Conservation (phyloP, 108 stramenopile genomes). For the Nitzschia sp. region DNA sequence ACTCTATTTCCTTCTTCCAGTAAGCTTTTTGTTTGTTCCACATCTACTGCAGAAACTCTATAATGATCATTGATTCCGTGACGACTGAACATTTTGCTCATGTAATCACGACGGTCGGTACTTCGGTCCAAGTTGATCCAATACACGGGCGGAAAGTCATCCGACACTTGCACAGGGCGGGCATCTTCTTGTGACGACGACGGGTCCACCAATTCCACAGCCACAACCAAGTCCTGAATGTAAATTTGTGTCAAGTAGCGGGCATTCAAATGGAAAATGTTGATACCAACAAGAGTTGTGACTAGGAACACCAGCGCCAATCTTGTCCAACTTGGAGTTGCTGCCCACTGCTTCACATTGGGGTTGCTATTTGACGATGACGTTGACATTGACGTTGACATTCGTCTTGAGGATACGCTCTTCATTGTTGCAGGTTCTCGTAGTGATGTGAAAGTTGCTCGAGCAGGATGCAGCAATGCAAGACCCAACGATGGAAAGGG, state of each 20-base stretch:
- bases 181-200: not conserved
- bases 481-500: too few relatives aligned
- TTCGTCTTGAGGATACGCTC: too few relatives aligned
- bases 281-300: not conserved
- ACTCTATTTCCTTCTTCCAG: not conserved
- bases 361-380: too few relatives aligned
- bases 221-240: not conserved
- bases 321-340: too few relatives aligned
- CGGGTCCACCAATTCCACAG: not conserved
- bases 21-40: constrained; percentile 4
- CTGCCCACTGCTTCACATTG: too few relatives aligned
- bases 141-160: constrained; percentile 2
- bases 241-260: constrained; percentile 5
- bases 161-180: not conserved
- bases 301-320: not conserved
- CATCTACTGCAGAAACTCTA: not conserved
- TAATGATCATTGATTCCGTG: not conserved
- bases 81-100: not conserved
- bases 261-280: not conserved
- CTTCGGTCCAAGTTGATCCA: constrained; percentile 12
- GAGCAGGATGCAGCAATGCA: too few relatives aligned
- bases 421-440: too few relatives aligned
- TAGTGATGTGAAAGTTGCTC: too few relatives aligned
- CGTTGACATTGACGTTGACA: too few relatives aligned
- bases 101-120: constrained; percentile 2